These are phyloP conservation scores for Logfia minima DNA, from an alignment of 129 eudicot species.

Conservation along the genomic window DNA sequence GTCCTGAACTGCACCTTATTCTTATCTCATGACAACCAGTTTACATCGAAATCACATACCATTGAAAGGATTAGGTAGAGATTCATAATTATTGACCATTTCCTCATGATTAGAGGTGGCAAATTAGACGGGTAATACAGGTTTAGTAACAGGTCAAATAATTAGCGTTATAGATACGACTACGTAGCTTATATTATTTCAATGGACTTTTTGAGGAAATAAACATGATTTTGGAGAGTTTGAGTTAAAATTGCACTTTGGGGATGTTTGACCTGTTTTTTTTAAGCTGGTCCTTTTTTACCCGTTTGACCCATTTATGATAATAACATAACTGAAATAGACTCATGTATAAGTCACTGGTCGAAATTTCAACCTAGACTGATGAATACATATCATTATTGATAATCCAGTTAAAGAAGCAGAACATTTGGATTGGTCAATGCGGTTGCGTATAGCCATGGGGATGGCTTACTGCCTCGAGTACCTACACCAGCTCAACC, in stretches of 20 bases:
- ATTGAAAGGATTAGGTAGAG: slow-evolving; percentile 25
- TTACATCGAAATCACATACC: slow-evolving; percentile 27
- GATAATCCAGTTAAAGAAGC: slow-evolving; percentile 66
- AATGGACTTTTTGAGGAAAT: background rate
- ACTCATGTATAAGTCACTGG: background rate
- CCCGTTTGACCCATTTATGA: background rate
- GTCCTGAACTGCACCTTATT: background rate
- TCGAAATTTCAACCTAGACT: background rate
- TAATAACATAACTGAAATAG: background rate
- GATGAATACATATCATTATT: slow-evolving; percentile 12
- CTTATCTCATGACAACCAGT: slow-evolving; percentile 24
- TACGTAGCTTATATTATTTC: background rate
- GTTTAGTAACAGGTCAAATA: background rate
- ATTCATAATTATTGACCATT: background rate
- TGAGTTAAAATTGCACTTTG: background rate
- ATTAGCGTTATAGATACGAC: background rate
- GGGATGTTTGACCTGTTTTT: background rate
- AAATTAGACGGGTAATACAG: background rate
- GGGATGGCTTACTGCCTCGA: slow-evolving; percentile 86
- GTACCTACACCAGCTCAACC: slow-evolving; percentile 71
- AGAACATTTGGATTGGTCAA: slow-evolving; percentile 76
- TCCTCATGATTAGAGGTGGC: background rate
- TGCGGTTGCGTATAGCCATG: slow-evolving; percentile 67
- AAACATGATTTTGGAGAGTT: background rate
- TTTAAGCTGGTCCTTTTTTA: too few species aligned